Base-by-base conservation (phyloP, 345 rosid species). In the Eucalyptus curtisii region DNA sequence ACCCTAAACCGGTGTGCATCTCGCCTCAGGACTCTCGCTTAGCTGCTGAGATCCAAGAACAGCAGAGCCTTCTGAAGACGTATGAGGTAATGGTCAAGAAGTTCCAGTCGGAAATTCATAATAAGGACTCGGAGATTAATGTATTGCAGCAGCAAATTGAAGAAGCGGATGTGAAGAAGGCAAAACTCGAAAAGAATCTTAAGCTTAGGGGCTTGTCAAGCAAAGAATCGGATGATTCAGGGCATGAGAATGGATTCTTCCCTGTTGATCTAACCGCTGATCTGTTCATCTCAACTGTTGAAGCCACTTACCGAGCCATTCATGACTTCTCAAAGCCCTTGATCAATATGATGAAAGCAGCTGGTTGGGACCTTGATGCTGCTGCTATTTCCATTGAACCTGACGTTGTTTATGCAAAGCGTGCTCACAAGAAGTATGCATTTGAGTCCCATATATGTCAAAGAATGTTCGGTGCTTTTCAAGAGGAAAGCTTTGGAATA, bases 341-440 rank as follows among this genome's bases (percentile, higher is more conserved):
- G 47, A 90, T 90, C 55, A 90, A 90, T 79, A 90, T 90, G 91
- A 88, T 90, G 91, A 90, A 90, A 80, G 91, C 91, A 9, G 91
- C 91, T 10, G 89, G 91, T 25, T 90, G 91, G 89, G 91, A 90
- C 89, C 88, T 90, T 50, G 91, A 90, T 71, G 88, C 91, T 88
- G 91, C 91, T 20, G 91, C 91, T 31, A 88, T 76, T 79, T 90
- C 91, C 27, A 90, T 90, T n/a, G 89, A 90, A 88, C 89, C 91
- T 53, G 87, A 88, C 6, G 91, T 88, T 50, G 86, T 88, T 30
- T 90, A 90, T 68, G 91, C 89, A 33, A 90, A 90, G 88, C 80
- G 91, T 45, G 89, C 91, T 86, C 91, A 90, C 88, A 90, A 90
- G 88, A 90, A 90, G 89, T 90, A 88, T 44, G 89, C 89, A 76